Conservation (phyloP, 768 basidiomycete species). For the Auricularia cornea region DNA sequence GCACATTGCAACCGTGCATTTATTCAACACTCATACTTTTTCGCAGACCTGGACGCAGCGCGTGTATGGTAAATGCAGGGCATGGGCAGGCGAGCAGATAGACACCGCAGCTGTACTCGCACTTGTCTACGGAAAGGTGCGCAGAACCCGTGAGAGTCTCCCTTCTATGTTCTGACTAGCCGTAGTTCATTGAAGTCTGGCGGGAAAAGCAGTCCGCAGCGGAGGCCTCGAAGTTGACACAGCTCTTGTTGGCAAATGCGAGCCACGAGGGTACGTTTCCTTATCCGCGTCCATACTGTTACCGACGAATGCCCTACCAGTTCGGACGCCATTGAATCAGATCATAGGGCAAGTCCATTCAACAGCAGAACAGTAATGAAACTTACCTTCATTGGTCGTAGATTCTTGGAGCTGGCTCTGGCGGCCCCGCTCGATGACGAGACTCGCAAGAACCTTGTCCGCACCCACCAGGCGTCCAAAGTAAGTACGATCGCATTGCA, state of each 20-base stretch:
- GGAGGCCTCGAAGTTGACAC: slow-evolving; percentile 64
- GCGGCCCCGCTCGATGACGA: slow-evolving; percentile 65
- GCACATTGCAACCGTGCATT: slow-evolving; percentile 25
- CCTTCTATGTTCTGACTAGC: neutral
- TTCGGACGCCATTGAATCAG: slow-evolving; percentile 70
- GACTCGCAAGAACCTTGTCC: slow-evolving; percentile 63
- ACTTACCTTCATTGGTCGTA: slow-evolving; percentile 15
- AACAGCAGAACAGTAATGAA: neutral
- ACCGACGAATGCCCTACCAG: slow-evolving; percentile 25
- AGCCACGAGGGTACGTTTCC: slow-evolving; percentile 59
- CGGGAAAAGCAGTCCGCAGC: slow-evolving; percentile 69
- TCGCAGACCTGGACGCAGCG: slow-evolving; percentile 57
- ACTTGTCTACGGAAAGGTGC: slow-evolving; percentile 66
- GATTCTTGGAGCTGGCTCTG: slow-evolving; percentile 73
- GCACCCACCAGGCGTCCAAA: slow-evolving; percentile 70
- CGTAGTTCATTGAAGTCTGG: slow-evolving; percentile 81
- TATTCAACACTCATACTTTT: neutral
- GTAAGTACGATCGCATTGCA: slow-evolving; percentile 19
- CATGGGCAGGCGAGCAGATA: slow-evolving; percentile 76
- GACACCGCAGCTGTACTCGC: slow-evolving; percentile 76
- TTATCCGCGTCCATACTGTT: neutral
- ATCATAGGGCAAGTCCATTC: slow-evolving; percentile 58
- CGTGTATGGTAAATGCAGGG: slow-evolving; percentile 55
- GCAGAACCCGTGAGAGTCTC: neutral
- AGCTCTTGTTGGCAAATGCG: slow-evolving; percentile 68